Evolutionary conservation across 805 yeast species (phyloP).

Genomic region (Candida pseudofarinosa): DNA sequence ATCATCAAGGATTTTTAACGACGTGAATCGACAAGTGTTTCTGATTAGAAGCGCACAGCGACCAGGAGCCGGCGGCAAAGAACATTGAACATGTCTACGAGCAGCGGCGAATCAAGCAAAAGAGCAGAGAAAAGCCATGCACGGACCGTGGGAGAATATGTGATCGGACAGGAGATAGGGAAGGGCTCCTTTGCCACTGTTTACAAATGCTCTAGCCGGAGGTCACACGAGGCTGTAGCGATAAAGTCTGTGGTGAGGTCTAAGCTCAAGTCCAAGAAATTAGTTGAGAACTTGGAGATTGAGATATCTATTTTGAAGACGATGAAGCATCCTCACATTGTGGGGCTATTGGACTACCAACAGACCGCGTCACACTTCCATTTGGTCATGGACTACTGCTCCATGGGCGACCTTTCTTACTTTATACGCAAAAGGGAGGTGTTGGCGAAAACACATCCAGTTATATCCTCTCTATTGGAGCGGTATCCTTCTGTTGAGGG

Average conservation of each 20-base stretch:
- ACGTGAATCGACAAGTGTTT: no score
- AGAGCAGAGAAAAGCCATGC: background rate
- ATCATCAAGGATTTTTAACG: no score
- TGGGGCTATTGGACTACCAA: constrained; percentile 76
- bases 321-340: constrained; percentile 90
- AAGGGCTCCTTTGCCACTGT: constrained; percentile 96
- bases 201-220: constrained; percentile 67
- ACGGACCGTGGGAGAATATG: constrained; percentile 42
- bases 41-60: background rate
- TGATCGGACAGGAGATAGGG: constrained; percentile 82
- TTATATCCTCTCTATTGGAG: constrained; percentile 68
- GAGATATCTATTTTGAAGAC: constrained; percentile 87
- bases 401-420: constrained; percentile 88
- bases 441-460: constrained; percentile 69
- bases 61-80: background rate
- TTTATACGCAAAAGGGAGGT: constrained; percentile 76
- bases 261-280: constrained; percentile 77
- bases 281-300: constrained; percentile 85
- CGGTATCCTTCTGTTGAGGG: constrained; percentile 80
- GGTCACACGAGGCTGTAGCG: constrained; percentile 66
- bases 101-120: background rate
- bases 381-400: constrained; percentile 93
- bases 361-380: constrained; percentile 78
- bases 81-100: background rate
- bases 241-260: constrained; percentile 83